Evolutionary conservation across 306 rosid genomes (phyloP), one percentile per base, ranked within the genome.

Genomic region (Quercus cerris): DNA sequence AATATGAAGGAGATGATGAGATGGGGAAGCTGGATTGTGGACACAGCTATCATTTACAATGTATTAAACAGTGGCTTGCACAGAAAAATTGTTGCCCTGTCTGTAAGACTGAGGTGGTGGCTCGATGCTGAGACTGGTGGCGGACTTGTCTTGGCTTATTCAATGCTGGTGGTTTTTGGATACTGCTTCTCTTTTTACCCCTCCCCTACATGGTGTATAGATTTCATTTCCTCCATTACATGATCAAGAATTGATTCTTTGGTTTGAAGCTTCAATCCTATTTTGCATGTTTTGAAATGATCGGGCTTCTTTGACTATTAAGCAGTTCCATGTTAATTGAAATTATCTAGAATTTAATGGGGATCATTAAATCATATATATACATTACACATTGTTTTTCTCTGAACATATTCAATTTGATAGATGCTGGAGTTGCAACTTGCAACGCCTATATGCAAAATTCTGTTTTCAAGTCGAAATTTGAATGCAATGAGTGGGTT

Each of bases 11-110:
- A 30, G 87, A 87, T n/a, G 98, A 93, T 81, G 98, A 93, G 31
- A 49, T 93, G 86, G 99, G 99, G 19, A 93, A 77, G 86, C 89
- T 96, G 77, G 83, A 86, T 5, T 96, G 99, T 71, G 97, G 90
- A 63, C 99, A 96, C 66, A 28, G 86, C 84, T 96, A 89, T 80
- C 99, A 96, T 76, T 61, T 90, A 75, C 82, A 87, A 68, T 93
- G 99, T 76, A 91, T 96, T 81, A 87, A 87, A 81, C 97, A 89
- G 85, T 96, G 99, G 99, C 92, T 96, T 73, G 83, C 80, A 57
- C 99, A 87, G 75, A 96, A 93, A 77, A 96, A 96, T 56, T 82
- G 85, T 77, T 96, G 99, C 86, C 99, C 99, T 0, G 90, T 96
- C 44, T 96, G 99, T 69, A 96, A 96, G 91, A 85, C 82, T 59